phyloP scores from a whole-genome alignment of 2,329 filamentous ascomycete genomes.

The Cladophialophora chaetospira region DNA sequence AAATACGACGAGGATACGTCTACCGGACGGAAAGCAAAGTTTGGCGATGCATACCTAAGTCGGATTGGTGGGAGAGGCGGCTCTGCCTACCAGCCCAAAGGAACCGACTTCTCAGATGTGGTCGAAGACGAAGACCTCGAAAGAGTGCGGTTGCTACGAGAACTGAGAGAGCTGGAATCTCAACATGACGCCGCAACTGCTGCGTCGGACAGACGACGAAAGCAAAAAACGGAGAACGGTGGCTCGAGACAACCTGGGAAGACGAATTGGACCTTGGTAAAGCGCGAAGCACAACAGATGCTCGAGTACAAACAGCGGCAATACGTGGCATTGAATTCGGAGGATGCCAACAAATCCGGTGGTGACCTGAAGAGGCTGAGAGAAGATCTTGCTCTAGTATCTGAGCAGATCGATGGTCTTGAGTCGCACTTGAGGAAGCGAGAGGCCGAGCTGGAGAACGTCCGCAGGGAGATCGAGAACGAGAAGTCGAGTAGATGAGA shows the following conservation, averaged over 20 bases:
- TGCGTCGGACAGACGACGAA: conserved; percentile 64
- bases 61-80: conserved; percentile 78
- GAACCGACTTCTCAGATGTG: conserved; percentile 85
- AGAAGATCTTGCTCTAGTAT: conserved; percentile 87
- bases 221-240: conserved; percentile 36
- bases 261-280: conserved; percentile 81
- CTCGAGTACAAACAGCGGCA: conserved; percentile 90
- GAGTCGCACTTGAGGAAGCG: conserved; percentile 78
- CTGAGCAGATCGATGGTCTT: conserved; percentile 89
- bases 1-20: conserved; percentile 73
- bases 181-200: conserved; percentile 83
- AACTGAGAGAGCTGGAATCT: conserved; percentile 83
- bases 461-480: conserved; percentile 81
- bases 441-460: conserved; percentile 72
- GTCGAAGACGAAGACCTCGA: conserved; percentile 94
- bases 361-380: conserved; percentile 73
- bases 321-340: conserved; percentile 67
- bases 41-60: conserved; percentile 94
- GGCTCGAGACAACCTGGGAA: conserved; percentile 39
- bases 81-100: conserved; percentile 68
- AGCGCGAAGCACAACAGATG: conserved; percentile 89
- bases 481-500: conserved; percentile 64
- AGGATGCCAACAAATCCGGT: conserved; percentile 65
- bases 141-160: conserved; percentile 90
- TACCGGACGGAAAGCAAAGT: conserved; percentile 92